These are phyloP conservation scores for Tulasnella sp. DNA, from an alignment of 768 basidiomycete genomes.

Conservation along the genomic window DNA sequence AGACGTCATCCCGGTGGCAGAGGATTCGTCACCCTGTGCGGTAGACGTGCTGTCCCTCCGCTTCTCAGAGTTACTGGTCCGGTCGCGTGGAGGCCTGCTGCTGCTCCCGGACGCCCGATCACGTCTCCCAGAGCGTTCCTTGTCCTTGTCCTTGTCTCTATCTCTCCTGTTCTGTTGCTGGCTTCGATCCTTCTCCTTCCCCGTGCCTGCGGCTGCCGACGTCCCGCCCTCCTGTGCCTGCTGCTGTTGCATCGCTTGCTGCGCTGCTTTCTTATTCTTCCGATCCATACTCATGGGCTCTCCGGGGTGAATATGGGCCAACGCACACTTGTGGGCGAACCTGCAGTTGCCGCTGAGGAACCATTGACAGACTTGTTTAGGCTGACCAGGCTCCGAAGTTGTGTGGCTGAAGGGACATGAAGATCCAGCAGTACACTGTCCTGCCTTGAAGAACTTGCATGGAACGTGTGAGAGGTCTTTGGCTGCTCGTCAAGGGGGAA, in stretches of 20 bases:
- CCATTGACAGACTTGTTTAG: constrained; percentile 80
- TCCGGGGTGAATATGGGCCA: constrained; percentile 89
- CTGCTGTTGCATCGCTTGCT: constrained; percentile 32
- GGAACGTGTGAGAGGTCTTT: constrained; percentile 94
- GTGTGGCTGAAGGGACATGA: constrained; percentile 94
- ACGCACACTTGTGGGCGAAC: constrained; percentile 76
- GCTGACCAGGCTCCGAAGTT: constrained; percentile 60
- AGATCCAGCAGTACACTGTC: constrained; percentile 86
- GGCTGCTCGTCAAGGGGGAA: neutral
- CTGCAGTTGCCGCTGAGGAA: constrained; percentile 90
- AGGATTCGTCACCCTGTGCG: neutral
- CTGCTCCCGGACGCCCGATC: neutral
- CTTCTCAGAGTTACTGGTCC: neutral
- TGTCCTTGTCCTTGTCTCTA: constrained; percentile 17
- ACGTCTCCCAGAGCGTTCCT: neutral
- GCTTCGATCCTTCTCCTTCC: neutral
- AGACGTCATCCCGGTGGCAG: neutral
- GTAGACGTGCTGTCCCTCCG: neutral
- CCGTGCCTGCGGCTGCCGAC: constrained; percentile 58
- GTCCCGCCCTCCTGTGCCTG: constrained; percentile 28
- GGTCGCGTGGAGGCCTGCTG: constrained; percentile 2
- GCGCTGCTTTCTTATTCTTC: constrained; percentile 93
- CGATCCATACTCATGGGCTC: constrained; percentile 93
- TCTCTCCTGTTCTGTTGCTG: neutral
- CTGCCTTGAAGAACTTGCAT: constrained; percentile 94